Evolutionary conservation across 2,329 filamentous ascomycete species (phyloP), one percentile per base, ranked within the genome.

Genomic region (Harringtonia lauricola): DNA sequence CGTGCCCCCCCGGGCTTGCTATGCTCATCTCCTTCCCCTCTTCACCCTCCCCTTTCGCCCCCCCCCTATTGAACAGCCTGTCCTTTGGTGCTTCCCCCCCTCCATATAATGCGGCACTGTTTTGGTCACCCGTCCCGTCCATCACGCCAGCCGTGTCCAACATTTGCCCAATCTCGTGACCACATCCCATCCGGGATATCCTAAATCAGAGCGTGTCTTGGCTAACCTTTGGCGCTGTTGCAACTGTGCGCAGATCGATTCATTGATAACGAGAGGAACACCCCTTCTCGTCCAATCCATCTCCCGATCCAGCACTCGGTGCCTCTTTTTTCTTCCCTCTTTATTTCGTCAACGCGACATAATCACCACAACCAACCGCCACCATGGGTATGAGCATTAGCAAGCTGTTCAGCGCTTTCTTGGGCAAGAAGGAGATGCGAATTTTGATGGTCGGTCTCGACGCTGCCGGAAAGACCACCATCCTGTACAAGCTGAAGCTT

Each of bases 371-470:
- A 40, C 35, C 38, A 60, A 65, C 68, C 74, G 75, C 76, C 73
- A 89, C 69, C 70, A 98, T 98, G 92, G 92, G 92, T 94, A 79
- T 96, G 69, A 81, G 84, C 64, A 87, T 96, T 72, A 96, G 89
- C 61, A 95, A 92, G 79, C 68, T 96, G 64, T 92, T 96, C 68
- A 86, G 94, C 66, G 81, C 83, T 74, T 79, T 96, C 68, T 95
- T 87, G 83, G 88, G 90, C 63, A 95, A 95, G 84, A 96, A 96
- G 83, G 92, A 98, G 81, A 98, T 98, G 92, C 83, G 92, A 77
- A 95, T 98, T 74, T 71, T 98, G 70, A 98, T 98, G 92, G 89
- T 98, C 59, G 92, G 92, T 79, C 82, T 98, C 61, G 92, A 98
- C 70, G 92, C 92, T 61, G 92, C 92, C 67, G 92, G 92, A 84